Conservation (phyloP, 345 rosid genomes). For the Bruguiera parviflora region DNA sequence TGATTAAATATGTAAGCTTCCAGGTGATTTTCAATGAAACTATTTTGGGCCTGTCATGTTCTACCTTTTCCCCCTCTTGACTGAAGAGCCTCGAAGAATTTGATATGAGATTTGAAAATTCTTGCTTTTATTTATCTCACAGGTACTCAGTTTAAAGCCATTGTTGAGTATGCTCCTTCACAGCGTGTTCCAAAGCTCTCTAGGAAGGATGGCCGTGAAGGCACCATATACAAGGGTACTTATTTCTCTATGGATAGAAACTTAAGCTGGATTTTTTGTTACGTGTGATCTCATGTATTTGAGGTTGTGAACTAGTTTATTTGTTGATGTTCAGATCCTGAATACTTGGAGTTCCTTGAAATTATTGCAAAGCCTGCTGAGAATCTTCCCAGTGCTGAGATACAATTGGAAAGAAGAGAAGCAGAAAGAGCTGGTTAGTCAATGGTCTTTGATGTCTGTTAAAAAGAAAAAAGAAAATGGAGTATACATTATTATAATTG, state of each 20-base stretch:
- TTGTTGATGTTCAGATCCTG: slow-evolving; percentile 53
- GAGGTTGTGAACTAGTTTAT: slow-evolving; percentile 9
- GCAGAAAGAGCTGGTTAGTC: slow-evolving; percentile 63
- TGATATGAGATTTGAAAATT: background rate
- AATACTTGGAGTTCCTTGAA: slow-evolving; percentile 75
- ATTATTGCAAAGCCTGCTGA: slow-evolving; percentile 65
- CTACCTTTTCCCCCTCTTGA: background rate
- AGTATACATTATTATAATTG: background rate
- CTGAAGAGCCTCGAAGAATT: background rate
- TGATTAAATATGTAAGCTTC: too few species aligned
- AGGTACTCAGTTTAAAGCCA: slow-evolving; percentile 62
- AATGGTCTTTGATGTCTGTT: background rate
- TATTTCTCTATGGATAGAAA: background rate
- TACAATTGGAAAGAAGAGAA: slow-evolving; percentile 67
- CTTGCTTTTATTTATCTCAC: slow-evolving; percentile 8
- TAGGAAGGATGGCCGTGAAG: slow-evolving; percentile 67
- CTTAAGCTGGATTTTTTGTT: slow-evolving; percentile 4
- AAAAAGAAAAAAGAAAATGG: background rate
- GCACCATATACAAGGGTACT: slow-evolving; percentile 56
- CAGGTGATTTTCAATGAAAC: too few species aligned
- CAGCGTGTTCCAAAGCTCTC: slow-evolving; percentile 59
- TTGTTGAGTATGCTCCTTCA: slow-evolving; percentile 75
- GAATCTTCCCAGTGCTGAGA: slow-evolving; percentile 74
- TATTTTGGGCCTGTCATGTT: too few species aligned
- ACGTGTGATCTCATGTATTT: slow-evolving; percentile 9